These are phyloP conservation scores for Tilletiopsis washingtonensis DNA, from an alignment of 1,284 basidiomycete genomes.

Conservation along the genomic window DNA sequence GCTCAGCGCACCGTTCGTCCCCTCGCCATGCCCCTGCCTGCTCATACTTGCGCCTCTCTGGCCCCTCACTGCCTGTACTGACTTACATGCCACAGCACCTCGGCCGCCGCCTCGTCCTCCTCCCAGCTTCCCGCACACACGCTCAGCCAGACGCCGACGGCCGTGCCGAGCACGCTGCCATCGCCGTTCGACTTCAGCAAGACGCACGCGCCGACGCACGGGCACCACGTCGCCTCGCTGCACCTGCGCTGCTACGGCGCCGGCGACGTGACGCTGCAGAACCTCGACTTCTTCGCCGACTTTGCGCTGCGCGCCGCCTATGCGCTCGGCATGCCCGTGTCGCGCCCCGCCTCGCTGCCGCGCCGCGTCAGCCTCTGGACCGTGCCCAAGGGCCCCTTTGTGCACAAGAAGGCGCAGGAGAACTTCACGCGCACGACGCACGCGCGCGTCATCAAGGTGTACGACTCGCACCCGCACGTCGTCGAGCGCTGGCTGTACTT, in stretches of 20 bases:
- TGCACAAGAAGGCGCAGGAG: slow-evolving; percentile 90
- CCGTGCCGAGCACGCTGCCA: neutral
- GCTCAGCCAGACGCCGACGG: too few relatives aligned
- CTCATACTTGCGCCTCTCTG: too few relatives aligned
- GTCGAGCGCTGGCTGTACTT: slow-evolving; percentile 77
- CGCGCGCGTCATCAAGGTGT: slow-evolving; percentile 79
- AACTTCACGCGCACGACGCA: slow-evolving; percentile 84
- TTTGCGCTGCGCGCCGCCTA: slow-evolving; percentile 78
- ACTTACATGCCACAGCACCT: too few relatives aligned
- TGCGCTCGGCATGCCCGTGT: slow-evolving; percentile 72
- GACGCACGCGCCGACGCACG: slow-evolving; percentile 52
- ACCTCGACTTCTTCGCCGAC: slow-evolving; percentile 72
- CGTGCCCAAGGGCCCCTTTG: slow-evolving; percentile 76
- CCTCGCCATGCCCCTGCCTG: too few relatives aligned
- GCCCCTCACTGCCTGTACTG: too few relatives aligned
- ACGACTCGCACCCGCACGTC: slow-evolving; percentile 72
- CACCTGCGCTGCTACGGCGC: slow-evolving; percentile 73
- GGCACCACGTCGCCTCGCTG: slow-evolving; percentile 71
- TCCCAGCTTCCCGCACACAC: too few relatives aligned
- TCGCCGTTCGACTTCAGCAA: slow-evolving; percentile 4
- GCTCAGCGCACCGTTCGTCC: too few relatives aligned
- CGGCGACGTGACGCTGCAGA: slow-evolving; percentile 32
- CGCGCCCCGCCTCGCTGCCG: slow-evolving; percentile 63
- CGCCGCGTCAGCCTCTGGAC: slow-evolving; percentile 76
- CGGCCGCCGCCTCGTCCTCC: too few relatives aligned